Base-by-base conservation (phyloP, 2,329 filamentous ascomycete genomes). In the Dothiorella sarmentorum region DNA sequence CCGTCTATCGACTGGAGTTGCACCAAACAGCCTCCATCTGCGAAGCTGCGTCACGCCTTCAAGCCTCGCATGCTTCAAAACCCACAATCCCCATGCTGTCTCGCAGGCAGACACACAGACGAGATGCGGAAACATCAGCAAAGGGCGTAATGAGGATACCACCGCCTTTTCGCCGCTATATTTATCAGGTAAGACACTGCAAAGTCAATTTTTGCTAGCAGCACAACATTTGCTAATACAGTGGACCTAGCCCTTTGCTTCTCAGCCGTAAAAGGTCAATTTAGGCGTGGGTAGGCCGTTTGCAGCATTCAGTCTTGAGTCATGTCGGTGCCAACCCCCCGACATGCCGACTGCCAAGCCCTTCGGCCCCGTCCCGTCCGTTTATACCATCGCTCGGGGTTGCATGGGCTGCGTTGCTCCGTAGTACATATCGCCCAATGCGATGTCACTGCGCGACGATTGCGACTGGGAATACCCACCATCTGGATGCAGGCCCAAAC, bases 141-240 rank as follows among this genome's bases (percentile, higher is more conserved):
- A n/a, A n/a, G n/a, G n/a, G n/a, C n/a, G n/a, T n/a, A n/a, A 11
- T 13, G 18, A 17, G 45, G 29, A 24, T 35, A 17, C 22, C 18
- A 29, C 18, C 45, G 45, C 29, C 10, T 15, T 9, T 4, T 13
- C 27, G 29, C 20, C 7, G 18, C 17, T 35, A 11, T 20, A 17
- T 15, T 22, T 9, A 3, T n/a, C 17, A 26, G 6, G 45, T 38
- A 10, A 29, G 33, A 40, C 11, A 7, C 4, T 51, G 18, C 31
- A 51, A 35, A 37, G 33, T 37, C 49, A 29, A 42, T 40, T 40
- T 51, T 42, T 53, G 49, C 49, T 53, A 40, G 22, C n/a, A 27
- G n/a, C 10, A 29, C 43, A 45, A 7, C 6, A 2, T 29, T 45
- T 31, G 35, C 18, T 53, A 26, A 40, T 53, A 4, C 33, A 27